Evolutionary conservation across 2,329 filamentous ascomycete species (phyloP).

Genomic region (Penicillium sp.): DNA sequence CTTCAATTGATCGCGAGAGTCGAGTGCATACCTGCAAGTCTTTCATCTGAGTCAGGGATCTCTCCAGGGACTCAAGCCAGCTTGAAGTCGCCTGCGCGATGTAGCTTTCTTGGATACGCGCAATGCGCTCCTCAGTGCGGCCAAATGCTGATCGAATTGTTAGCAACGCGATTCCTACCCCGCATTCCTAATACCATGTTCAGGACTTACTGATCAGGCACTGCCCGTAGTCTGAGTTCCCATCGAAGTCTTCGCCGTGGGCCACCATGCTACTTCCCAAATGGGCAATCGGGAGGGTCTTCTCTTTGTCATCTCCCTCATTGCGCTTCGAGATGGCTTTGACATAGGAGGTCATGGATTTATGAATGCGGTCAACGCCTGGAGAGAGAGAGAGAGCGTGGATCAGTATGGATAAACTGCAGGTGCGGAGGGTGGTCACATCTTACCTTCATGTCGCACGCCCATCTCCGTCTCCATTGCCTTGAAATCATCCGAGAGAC

Average conservation of each 20-base stretch:
- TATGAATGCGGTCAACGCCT: constrained; percentile 90
- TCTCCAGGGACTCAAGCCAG: constrained; percentile 90
- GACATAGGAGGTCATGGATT: constrained; percentile 79
- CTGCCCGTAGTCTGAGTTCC: constrained; percentile 85
- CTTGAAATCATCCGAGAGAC: constrained; percentile 86
- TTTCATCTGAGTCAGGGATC: constrained; percentile 90
- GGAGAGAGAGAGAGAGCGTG: constrained; percentile 5
- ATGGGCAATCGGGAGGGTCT: constrained; percentile 73
- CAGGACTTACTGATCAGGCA: constrained; percentile 66
- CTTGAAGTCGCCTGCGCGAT: constrained; percentile 71
- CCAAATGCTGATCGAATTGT: constrained; percentile 60
- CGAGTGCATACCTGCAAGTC: constrained; percentile 77
- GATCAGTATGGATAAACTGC: not conserved
- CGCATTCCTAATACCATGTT: not conserved
- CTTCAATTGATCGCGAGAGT: not conserved
- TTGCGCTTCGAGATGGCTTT: constrained; percentile 83
- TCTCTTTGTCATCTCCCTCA: constrained; percentile 85
- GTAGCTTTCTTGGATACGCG: constrained; percentile 80
- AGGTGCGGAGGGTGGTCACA: not conserved
- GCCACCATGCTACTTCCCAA: constrained; percentile 80
- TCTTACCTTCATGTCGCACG: constrained; percentile 77
- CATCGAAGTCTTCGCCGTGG: constrained; percentile 90
- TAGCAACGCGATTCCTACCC: not conserved
- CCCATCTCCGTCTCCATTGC: constrained; percentile 85
- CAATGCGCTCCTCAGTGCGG: constrained; percentile 82